Conservation (phyloP, 352 stramenopile species). For the Pythium dissotocum region DNA sequence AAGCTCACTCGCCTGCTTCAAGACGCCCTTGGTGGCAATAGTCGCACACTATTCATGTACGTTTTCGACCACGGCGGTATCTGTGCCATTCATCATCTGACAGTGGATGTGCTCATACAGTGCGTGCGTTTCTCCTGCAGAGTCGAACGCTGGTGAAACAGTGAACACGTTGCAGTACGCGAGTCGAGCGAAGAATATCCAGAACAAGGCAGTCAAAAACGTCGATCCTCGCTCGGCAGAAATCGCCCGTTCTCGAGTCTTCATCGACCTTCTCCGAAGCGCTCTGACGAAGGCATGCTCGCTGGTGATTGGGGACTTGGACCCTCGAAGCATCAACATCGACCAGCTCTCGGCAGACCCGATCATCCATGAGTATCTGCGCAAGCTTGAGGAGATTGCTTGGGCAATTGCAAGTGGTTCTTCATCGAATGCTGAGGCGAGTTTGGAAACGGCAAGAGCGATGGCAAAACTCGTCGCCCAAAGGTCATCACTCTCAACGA, state of each 20-base stretch:
- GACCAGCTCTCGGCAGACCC: constrained; percentile 48
- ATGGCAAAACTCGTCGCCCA: constrained; percentile 14
- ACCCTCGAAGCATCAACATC: constrained; percentile 32
- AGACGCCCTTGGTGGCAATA: constrained; percentile 88
- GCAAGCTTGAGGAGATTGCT: constrained; percentile 51
- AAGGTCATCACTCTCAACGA: constrained; percentile 19
- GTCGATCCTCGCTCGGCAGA: constrained; percentile 81
- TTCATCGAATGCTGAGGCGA: constrained; percentile 12
- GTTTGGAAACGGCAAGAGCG: constrained; percentile 15
- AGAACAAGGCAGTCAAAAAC: constrained; percentile 91
- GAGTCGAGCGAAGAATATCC: constrained; percentile 87
- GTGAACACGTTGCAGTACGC: constrained; percentile 87
- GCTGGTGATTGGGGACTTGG: constrained; percentile 26
- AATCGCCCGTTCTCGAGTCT: constrained; percentile 61
- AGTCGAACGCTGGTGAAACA: constrained; percentile 68
- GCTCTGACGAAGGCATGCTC: constrained; percentile 69
- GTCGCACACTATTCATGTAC: constrained; percentile 87
- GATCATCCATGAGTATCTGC: constrained; percentile 56
- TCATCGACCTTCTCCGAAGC: constrained; percentile 64
- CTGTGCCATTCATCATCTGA: not conserved
- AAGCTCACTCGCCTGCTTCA: constrained; percentile 83
- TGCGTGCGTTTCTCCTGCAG: constrained; percentile 81
- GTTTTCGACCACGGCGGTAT: constrained; percentile 5
- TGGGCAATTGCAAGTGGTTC: constrained; percentile 25
- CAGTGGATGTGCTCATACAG: constrained; percentile 29